Evolutionary conservation across 371 early-diverging fungal genomes (phyloP), one percentile per base, ranked within the genome.

Genomic region (Capillidium heterosporum): DNA sequence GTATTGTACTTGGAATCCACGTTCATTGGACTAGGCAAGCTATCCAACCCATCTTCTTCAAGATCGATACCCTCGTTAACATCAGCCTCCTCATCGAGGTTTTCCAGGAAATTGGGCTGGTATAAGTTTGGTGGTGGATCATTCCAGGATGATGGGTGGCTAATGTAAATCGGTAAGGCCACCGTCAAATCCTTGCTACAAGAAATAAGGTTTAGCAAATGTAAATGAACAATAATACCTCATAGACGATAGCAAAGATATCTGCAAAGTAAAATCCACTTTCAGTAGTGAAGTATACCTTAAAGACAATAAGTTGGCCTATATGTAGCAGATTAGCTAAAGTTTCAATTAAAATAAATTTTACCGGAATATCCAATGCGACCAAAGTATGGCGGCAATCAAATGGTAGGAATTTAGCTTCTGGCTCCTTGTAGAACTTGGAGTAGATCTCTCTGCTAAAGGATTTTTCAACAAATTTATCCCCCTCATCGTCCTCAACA

Each of bases 111-210:
- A n/a, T n/a, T n/a, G n/a, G n/a, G n/a, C n/a, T n/a, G n/a, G n/a
- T n/a, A n/a, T n/a, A n/a, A n/a, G n/a, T n/a, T n/a, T n/a, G n/a
- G n/a, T n/a, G n/a, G n/a, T 2, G 62, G 64, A 47, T 67, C 67
- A 7, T 62, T 64, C 67, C 67, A 67, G 1, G 67, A 67, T 13
- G 67, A 61, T 0, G 67, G 61, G 21, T 67, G 67, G 3, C 64
- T 57, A 50, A 67, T 60, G 39, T 67, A 67, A 17, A 67, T 48
- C 0, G 67, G 67, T 5, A 67, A 58, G 32, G 64, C 67, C 19
- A 67, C 64, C 5, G 64, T 50, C 40, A 67, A 46, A 1, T 62
- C 64, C 21, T 67, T 67, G 52, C 63, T 54, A 40, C 23, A 32
- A 32, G 24, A 40, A 2, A 32, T 10, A 27, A 54, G 4, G 29